Base-by-base conservation (phyloP, 345 rosid genomes). In the Salix viminalis region DNA sequence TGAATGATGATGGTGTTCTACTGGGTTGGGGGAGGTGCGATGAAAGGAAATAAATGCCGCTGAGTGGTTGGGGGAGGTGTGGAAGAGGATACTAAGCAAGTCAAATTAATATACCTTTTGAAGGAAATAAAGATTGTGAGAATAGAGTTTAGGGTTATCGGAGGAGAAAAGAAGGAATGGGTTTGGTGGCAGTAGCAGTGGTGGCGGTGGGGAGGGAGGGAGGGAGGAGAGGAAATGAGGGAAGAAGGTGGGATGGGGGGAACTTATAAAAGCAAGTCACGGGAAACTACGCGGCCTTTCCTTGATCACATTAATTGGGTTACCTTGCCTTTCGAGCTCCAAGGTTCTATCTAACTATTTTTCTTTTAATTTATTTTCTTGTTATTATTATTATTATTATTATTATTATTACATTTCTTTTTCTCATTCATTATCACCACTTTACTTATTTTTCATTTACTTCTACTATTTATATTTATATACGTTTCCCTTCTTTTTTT, bases 231-330 rank as follows among this genome's bases (percentile, higher is more conserved):
- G 72, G 77, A 75, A 58, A 36, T 36, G 37, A 36, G 1, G 54
- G 61, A 5, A 13, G 80, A 18, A 34, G 34, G 30, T 37, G 21
- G 19, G 16, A 18, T 2, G 50, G 75, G 73, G 44, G 65, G 42
- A 69, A 46, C 76, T 75, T 79, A 74, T 75, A 84, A 81, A 80
- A 73, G 83, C 58, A 70, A 48, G 42, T 79, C 84, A 87, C 83
- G 86, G 83, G 83, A 70, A 75, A 79, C 83, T 82, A 84, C 84
- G 92, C 82, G 88, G 80, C 82, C 69, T 12, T 60, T 68, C 71
- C 75, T 70, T 61, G 56, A 42, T 83, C 86, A 65, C 85, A 72
- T 77, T 84, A 71, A 83, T 78, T 81, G 32, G 76, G n/a, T 72
- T 44, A 65, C 15, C 37, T 28, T 9, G 23, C 32, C 6, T 46